Evolutionary conservation across 2,329 filamentous ascomycete species (phyloP).

Genomic region (Lasiodiplodia citricola): DNA sequence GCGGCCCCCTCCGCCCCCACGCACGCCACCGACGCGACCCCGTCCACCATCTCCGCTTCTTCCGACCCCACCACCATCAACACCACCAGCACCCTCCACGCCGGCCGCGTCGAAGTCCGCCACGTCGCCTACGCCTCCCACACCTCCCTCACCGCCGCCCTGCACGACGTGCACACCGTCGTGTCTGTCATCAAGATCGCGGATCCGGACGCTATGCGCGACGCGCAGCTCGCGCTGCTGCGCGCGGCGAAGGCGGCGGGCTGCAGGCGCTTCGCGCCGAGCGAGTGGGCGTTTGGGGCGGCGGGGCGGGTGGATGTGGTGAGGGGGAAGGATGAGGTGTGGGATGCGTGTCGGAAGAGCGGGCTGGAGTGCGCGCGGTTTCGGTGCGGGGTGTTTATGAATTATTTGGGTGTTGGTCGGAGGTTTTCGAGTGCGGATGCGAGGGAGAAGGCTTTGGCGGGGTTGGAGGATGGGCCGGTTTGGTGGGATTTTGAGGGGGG

Average conservation of each 20-base stretch:
- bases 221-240: conserved; percentile 52
- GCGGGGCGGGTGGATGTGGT: conserved; percentile 32
- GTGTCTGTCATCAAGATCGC: conserved; percentile 33
- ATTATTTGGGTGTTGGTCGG: conserved; percentile 40
- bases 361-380: conserved; percentile 41
- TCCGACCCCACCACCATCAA: background rate
- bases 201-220: conserved; percentile 33
- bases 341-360: conserved; percentile 33
- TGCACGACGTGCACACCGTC: conserved; percentile 35
- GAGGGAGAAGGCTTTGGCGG: conserved; percentile 33
- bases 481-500: conserved; percentile 30
- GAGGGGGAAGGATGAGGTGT: conserved; percentile 33
- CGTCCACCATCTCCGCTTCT: conserved; percentile 1
- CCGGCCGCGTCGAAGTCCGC: conserved; percentile 31
- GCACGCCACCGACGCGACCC: no score
- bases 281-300: conserved; percentile 49
- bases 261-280: conserved; percentile 59
- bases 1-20: background rate
- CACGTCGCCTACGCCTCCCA: conserved; percentile 38
- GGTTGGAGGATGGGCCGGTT: conserved; percentile 31
- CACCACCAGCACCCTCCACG: background rate
- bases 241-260: conserved; percentile 57
- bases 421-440: conserved; percentile 16
- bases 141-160: conserved; percentile 31
- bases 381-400: conserved; percentile 43